Evolutionary conservation across 2,329 filamentous ascomycete genomes (phyloP), one percentile per base, ranked within the genome.

Genomic region (Claviceps capensis): DNA sequence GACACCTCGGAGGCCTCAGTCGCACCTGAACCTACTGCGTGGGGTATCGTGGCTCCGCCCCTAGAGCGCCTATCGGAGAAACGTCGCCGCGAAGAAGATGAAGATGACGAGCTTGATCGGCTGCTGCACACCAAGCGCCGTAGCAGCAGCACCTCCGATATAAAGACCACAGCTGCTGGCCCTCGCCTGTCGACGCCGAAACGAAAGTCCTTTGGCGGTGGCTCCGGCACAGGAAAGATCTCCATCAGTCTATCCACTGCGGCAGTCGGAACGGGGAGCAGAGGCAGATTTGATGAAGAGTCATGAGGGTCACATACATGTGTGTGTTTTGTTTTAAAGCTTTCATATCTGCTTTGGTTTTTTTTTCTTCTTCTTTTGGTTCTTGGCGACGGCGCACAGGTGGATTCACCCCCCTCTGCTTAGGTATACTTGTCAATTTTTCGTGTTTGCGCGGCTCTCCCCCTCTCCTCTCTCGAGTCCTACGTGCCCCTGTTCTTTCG

Each of bases 61-160:
- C 85, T 83, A 0, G 88, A 95, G 66, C 79, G 88, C 51, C 69
- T 95, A 17, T 85, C 88, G 0, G 88, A 95, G 65, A 97, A 97
- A 68, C 84, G 91, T 47, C 80, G 91, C 47, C 81, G 93, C 60
- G 90, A 95, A 63, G 91, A 96, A 53, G 88, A 95, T 55, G 68
- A 71, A n/a, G 91, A 96, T 46, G 90, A 96, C 57, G 88, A 91
- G 62, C 71, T 97, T n/a, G 82, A 83, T 51, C 95, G 93, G 68
- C 75, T 96, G 60, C 81, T 87, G 57, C 72, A 78, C 48, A 73
- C 72, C 61, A 84, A 83, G 62, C 74, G 81, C 42, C 76, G 81
- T 40, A 82, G 78, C 60, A 81, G 76, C 63, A 73, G 70, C 52
- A 76, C 78, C 7, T 70, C 71, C 2, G 71, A 69, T 16, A 67